phyloP scores from a whole-genome alignment of 2,329 filamentous ascomycete genomes.

The Mollisiaceae sp. region DNA sequence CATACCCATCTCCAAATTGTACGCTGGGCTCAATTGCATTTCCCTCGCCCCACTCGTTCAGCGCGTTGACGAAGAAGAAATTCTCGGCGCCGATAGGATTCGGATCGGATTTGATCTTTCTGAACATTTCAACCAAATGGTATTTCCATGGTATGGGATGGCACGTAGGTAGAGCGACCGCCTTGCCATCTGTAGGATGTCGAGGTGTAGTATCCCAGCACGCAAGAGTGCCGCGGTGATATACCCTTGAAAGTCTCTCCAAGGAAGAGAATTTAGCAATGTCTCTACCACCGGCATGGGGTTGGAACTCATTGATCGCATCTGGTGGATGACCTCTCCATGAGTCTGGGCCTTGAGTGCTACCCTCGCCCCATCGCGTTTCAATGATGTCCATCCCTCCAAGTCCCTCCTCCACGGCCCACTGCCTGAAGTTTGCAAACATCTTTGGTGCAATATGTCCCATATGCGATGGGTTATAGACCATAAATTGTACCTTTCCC shows the following conservation, averaged over 20 bases:
- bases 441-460: slow-evolving; percentile 18
- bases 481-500: slow-evolving; percentile 19
- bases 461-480: slow-evolving; percentile 23
- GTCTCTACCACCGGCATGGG: slow-evolving; percentile 24
- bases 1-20: slow-evolving; percentile 26
- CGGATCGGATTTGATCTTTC: slow-evolving; percentile 23
- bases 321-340: slow-evolving; percentile 20
- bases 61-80: slow-evolving; percentile 25
- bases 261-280: slow-evolving; percentile 11
- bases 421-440: slow-evolving; percentile 21
- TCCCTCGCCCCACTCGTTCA: slow-evolving; percentile 27
- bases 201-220: slow-evolving; percentile 26
- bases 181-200: slow-evolving; percentile 18
- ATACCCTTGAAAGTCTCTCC: slow-evolving; percentile 17
- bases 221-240: slow-evolving; percentile 22
- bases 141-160: slow-evolving; percentile 20
- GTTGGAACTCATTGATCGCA: slow-evolving; percentile 23
- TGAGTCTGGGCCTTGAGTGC: slow-evolving; percentile 5
- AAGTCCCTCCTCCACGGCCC: slow-evolving; percentile 23
- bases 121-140: slow-evolving; percentile 22
- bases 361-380: slow-evolving; percentile 20
- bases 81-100: slow-evolving; percentile 26
- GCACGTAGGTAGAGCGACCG: slow-evolving; percentile 9
- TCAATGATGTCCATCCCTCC: slow-evolving; percentile 26
- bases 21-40: slow-evolving; percentile 23